Percentiles rank a stretch among this genome's conserved stretches.
phyloP scores from a whole-genome alignment of 257 asterid species.

The Ajuga chamaepitys region DNA sequence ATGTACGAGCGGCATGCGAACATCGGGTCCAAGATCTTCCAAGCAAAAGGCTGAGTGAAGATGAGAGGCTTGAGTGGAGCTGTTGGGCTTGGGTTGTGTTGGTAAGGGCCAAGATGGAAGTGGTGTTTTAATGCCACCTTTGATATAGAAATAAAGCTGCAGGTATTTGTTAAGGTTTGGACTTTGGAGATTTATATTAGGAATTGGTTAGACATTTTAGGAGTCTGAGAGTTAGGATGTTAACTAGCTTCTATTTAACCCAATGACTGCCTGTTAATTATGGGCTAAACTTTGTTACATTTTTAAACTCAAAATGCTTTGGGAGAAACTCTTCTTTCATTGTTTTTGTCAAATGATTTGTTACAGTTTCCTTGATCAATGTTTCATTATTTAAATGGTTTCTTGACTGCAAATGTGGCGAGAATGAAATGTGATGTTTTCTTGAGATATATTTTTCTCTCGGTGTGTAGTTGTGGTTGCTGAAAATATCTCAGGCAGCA shows the following conservation, averaged over 20 bases:
- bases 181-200: conserved; percentile 9
- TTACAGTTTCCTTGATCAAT: too few species aligned
- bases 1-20: conserved; percentile 43
- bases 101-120: neutral
- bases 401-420: too few species aligned
- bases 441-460: too few species aligned
- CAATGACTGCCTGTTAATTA: conserved; percentile 21
- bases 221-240: conserved; percentile 22
- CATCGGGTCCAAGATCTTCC: conserved; percentile 24
- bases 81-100: neutral
- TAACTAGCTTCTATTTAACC: conserved; percentile 23
- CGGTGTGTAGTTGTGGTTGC: too few species aligned
- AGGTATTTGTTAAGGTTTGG: conserved; percentile 24
- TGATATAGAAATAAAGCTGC: conserved; percentile 10
- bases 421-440: too few species aligned
- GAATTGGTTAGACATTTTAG: conserved; percentile 31
- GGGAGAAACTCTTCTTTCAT: neutral
- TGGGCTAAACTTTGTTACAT: conserved; percentile 14
- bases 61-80: neutral
- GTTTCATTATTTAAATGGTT: too few species aligned
- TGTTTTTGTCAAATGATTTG: neutral
- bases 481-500: too few species aligned
- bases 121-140: neutral
- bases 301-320: neutral
- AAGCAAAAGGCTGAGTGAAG: conserved; percentile 65